phyloP scores from a whole-genome alignment of 352 stramenopile species.

The Phytophthora quininea region DNA sequence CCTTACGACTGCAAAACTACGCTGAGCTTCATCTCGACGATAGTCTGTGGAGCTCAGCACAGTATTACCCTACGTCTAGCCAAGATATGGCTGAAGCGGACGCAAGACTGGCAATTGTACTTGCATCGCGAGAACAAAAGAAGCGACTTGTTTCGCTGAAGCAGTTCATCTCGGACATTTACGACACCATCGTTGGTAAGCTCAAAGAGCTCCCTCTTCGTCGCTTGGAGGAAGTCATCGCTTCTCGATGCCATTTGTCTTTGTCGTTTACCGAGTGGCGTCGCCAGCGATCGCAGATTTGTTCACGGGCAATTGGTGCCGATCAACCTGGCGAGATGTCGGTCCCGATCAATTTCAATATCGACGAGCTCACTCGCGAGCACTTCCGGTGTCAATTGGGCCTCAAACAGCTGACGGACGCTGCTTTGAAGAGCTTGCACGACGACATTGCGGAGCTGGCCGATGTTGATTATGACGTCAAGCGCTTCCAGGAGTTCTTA shows the following conservation, averaged over 20 bases:
- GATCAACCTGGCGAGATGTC: constrained; percentile 17
- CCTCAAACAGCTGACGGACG: constrained; percentile 59
- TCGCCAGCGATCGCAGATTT: constrained; percentile 24
- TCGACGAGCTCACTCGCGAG: constrained; percentile 48
- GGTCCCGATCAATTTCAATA: constrained; percentile 36
- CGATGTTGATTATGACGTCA: constrained; percentile 56
- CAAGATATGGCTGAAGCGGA: constrained; percentile 14
- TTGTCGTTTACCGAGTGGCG: constrained; percentile 59
- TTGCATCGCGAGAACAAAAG: constrained; percentile 50
- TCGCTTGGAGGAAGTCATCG: constrained; percentile 33
- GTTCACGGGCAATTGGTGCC: constrained; percentile 21
- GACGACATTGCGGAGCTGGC: constrained; percentile 44
- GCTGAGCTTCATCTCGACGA: constrained; percentile 39
- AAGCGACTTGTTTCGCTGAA: constrained; percentile 59
- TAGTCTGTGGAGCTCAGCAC: constrained; percentile 40
- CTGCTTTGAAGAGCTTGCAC: constrained; percentile 37
- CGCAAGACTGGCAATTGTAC: constrained; percentile 31
- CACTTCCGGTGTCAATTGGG: constrained; percentile 75
- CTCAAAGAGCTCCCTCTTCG: constrained; percentile 40
- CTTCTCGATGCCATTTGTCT: constrained; percentile 43
- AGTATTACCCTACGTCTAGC: constrained; percentile 31
- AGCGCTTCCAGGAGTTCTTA: constrained; percentile 66
- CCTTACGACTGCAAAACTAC: constrained; percentile 32
- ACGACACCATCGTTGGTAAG: constrained; percentile 65
- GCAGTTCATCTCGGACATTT: constrained; percentile 74